These are phyloP conservation scores for Hippophae rhamnoides DNA, from an alignment of 306 rosid genomes.

Conservation along the genomic window DNA sequence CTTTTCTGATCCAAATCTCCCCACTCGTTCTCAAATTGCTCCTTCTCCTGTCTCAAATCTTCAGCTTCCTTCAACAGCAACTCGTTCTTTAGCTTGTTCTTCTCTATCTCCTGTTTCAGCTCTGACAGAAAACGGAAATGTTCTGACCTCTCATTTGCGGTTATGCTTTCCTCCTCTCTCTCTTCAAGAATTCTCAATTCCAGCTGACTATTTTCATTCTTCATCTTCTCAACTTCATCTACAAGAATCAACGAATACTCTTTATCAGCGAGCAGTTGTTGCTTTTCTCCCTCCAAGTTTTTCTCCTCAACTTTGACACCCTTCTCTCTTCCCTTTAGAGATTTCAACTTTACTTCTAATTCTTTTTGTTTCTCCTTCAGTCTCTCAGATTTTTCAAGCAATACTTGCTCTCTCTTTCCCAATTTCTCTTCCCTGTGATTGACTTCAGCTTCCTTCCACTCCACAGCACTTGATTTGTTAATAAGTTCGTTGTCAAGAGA, in stretches of 20 bases:
- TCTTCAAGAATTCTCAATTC: conserved; percentile 47
- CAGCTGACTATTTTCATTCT: conserved; percentile 47
- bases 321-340: conserved; percentile 57
- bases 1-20: conserved; percentile 70
- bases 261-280: conserved; percentile 45
- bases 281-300: conserved; percentile 58
- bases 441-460: conserved; percentile 54
- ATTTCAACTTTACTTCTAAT: conserved; percentile 43
- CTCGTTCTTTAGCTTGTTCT: conserved; percentile 50
- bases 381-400: conserved; percentile 66
- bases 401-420: conserved; percentile 52
- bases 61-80: conserved; percentile 45
- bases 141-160: conserved; percentile 60
- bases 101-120: conserved; percentile 66
- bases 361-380: conserved; percentile 65
- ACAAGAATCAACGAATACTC: conserved; percentile 41
- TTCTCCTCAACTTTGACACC: conserved; percentile 45
- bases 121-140: conserved; percentile 55
- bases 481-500: conserved; percentile 44
- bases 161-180: conserved; percentile 47
- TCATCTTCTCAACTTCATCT: conserved; percentile 45
- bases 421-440: conserved; percentile 62
- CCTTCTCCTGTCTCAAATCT: conserved; percentile 62
- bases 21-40: conserved; percentile 82
- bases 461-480: conserved; percentile 32